Evolutionary conservation across 2,329 filamentous ascomycete species (phyloP).

Genomic region (Byssothecium circinans): DNA sequence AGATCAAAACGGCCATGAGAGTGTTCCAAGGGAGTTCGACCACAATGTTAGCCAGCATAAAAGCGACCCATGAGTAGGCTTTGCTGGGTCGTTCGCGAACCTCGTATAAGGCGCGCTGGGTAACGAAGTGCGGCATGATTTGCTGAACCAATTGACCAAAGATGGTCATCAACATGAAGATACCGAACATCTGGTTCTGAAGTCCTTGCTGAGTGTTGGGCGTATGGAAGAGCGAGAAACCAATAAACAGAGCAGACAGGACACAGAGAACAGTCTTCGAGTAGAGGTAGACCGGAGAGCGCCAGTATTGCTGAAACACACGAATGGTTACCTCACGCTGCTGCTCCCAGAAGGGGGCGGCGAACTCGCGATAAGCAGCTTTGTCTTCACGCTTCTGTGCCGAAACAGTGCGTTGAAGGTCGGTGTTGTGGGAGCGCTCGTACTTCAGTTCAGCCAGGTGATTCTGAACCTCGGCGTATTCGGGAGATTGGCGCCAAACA

Average conservation of each 20-base stretch:
- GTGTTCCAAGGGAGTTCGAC: constrained; percentile 87
- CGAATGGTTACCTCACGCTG: constrained; percentile 68
- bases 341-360: constrained; percentile 71
- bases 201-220: constrained; percentile 74
- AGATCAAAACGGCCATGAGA: constrained; percentile 75
- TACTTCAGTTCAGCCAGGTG: constrained; percentile 52
- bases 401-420: constrained; percentile 43
- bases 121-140: constrained; percentile 84
- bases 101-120: constrained; percentile 80
- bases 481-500: constrained; percentile 52
- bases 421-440: constrained; percentile 38
- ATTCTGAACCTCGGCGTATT: constrained; percentile 48
- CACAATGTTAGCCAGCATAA: constrained; percentile 79
- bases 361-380: constrained; percentile 73
- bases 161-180: constrained; percentile 80
- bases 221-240: constrained; percentile 76
- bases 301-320: constrained; percentile 91
- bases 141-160: constrained; percentile 80
- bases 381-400: constrained; percentile 50
- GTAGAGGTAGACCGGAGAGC: constrained; percentile 86
- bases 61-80: constrained; percentile 82
- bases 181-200: constrained; percentile 83
- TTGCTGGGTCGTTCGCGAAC: constrained; percentile 82
- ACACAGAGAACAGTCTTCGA: constrained; percentile 72
- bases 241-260: constrained; percentile 72